Base-by-base conservation (phyloP, 2,329 filamentous ascomycete species). In the Pseudogymnoascus destructans region DNA sequence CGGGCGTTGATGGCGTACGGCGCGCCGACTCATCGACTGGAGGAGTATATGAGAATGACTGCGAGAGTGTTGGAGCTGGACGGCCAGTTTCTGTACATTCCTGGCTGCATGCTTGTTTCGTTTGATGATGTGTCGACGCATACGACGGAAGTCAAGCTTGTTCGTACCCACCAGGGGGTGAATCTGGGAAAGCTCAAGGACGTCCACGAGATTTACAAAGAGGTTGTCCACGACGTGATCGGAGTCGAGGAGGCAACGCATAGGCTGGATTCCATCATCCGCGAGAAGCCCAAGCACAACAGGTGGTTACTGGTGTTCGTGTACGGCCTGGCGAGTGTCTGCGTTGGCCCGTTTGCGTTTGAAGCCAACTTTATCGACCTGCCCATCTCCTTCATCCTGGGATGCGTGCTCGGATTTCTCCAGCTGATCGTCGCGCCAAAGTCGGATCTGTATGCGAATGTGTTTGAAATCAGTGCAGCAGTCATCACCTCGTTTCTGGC, bases 101-200 rank as follows among this genome's bases (percentile, higher is more conserved):
- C 91, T 0, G 88, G 88, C 0, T 95, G 88, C 67, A 96, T 96
- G 91, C 87, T 96, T 59, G 86, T 95, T 67, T 92, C 89, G 3
- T 95, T 96, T 67, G 90, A 87, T 66, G 87, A 92, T 70, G 72
- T 74, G 4, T 73, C 74, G 0, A 88, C 86, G 0, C 86, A 90
- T 66, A 90, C 87, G 0, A 85, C 85, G n/a, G 86, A 89, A 67
- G 86, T 90, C 61, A 87, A 88, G 71, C 77, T 90, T 30, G 82
- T 90, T 5, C 79, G 84, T 38, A 79, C 81, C 0, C 72, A 73
- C 0, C 85, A 89, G 65, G 86, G 85, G 1, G 77, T 91, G 8
- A 82, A 91, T 67, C 75, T 91, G 0, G 86, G 86, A 25, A 86
- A 85, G 65, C 77, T 91, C 10, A 78, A 84, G 56, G 87, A 90